Evolutionary conservation across 2,329 filamentous ascomycete species (phyloP).

Genomic region (Nemania sp.): DNA sequence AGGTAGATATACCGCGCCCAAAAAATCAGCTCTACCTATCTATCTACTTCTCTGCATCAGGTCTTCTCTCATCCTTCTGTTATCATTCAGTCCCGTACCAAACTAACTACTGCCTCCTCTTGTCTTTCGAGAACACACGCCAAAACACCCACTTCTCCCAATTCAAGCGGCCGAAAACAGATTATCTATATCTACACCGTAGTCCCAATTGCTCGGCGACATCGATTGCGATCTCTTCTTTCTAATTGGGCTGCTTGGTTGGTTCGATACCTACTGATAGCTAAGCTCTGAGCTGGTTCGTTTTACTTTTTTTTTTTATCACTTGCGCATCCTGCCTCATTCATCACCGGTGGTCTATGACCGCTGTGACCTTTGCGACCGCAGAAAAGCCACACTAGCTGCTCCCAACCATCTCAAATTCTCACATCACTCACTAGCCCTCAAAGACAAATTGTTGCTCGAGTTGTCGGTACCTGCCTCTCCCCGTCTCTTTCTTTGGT

Average conservation of each 20-base stretch:
- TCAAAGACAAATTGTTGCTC: background rate
- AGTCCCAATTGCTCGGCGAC: slow-evolving; percentile 12
- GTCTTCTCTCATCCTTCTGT: background rate
- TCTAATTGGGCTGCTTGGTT: slow-evolving; percentile 23
- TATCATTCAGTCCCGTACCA: background rate
- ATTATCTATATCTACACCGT: slow-evolving; percentile 17
- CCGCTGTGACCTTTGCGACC: background rate
- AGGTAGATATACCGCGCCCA: background rate
- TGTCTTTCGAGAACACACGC: background rate
- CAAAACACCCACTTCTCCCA: background rate
- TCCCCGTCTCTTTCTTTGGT: background rate
- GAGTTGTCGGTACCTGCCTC: background rate
- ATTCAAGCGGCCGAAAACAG: background rate
- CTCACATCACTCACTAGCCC: background rate
- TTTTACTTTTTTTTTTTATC: slow-evolving; percentile 12
- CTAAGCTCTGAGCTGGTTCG: background rate
- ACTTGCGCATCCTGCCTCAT: slow-evolving; percentile 17
- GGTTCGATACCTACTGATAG: slow-evolving; percentile 21
- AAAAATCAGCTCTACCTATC: no score
- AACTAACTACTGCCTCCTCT: background rate
- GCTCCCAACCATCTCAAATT: slow-evolving; percentile 18
- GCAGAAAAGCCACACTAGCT: background rate
- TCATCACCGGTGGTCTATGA: slow-evolving; percentile 14
- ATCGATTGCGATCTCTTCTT: slow-evolving; percentile 12
- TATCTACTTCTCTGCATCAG: background rate